These are phyloP conservation scores for Arctostaphylos glauca DNA, from an alignment of 148 eudicot species.

Conservation along the genomic window DNA sequence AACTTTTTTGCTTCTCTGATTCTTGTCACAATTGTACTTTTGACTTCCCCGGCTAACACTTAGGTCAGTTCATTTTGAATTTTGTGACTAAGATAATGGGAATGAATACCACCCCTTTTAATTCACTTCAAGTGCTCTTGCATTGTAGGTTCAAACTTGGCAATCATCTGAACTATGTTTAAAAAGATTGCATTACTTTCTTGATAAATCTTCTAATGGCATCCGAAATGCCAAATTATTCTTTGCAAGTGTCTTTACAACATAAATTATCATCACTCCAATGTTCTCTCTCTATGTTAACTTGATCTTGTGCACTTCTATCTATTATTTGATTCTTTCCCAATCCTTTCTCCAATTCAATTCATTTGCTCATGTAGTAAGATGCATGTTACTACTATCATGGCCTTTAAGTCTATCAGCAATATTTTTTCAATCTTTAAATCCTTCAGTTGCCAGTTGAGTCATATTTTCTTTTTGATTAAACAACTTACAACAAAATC, in stretches of 20 bases:
- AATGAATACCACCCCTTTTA: not conserved
- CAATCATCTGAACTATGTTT: no score
- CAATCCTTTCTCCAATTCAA: not conserved
- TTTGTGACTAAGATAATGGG: no score
- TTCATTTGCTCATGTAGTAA: not conserved
- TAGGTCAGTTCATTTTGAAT: no score
- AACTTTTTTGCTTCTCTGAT: not conserved
- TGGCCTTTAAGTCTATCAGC: not conserved
- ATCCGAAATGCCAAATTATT: conserved; percentile 7
- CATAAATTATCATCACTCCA: not conserved
- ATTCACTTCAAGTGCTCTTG: not conserved
- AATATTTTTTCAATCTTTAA: no score
- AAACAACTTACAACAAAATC: not conserved
- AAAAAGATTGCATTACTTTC: conserved; percentile 18
- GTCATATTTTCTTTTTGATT: not conserved
- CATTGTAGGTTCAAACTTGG: not conserved
- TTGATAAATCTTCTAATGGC: conserved; percentile 10
- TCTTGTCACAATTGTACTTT: not conserved
- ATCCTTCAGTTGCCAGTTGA: not conserved
- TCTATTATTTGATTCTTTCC: no score
- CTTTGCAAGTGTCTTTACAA: no score
- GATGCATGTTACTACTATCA: not conserved
- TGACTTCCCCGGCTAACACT: no score
- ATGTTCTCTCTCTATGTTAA: not conserved
- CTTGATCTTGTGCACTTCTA: not conserved